A percentile compares a stretch with the other conserved stretches of the same genome.
Evolutionary conservation across 2,329 filamentous ascomycete genomes (phyloP).

Genomic region (Mollisiaceae sp.): DNA sequence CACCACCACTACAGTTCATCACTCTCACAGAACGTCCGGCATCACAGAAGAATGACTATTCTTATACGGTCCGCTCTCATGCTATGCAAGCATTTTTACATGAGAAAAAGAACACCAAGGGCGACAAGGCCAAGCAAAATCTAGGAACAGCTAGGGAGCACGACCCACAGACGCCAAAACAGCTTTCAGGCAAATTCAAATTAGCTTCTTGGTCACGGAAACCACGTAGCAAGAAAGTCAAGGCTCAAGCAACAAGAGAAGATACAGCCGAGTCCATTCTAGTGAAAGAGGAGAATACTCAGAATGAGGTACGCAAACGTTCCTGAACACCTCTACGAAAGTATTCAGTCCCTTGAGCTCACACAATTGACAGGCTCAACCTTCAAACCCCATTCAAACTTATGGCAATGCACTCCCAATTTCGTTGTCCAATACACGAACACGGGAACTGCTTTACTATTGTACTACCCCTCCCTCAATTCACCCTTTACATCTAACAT

Average conservation of each 20-base stretch:
- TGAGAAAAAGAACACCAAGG: constrained; percentile 10
- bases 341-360: neutral
- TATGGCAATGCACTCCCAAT: constrained; percentile 13
- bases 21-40: constrained; percentile 16
- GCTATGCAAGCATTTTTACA: constrained; percentile 23
- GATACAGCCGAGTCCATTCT: neutral
- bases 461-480: constrained; percentile 10
- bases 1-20: constrained; percentile 18
- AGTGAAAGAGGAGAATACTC: constrained; percentile 2
- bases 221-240: constrained; percentile 4
- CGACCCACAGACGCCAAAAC: constrained; percentile 9
- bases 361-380: neutral
- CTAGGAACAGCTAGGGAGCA: neutral
- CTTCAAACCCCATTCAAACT: neutral
- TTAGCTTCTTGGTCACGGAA: constrained; percentile 16
- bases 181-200: constrained; percentile 22
- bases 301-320: neutral
- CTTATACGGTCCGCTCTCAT: constrained; percentile 19
- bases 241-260: neutral
- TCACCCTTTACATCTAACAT: constrained; percentile 3
- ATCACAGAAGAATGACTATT: constrained; percentile 19
- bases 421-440: neutral
- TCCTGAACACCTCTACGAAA: neutral
- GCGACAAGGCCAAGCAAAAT: neutral
- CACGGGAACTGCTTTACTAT: constrained; percentile 18